A percentile compares a stretch with the other conserved stretches of the same genome.
phyloP scores from a whole-genome alignment of 2,329 filamentous ascomycete genomes.

The Furcasterigmium furcatum region DNA sequence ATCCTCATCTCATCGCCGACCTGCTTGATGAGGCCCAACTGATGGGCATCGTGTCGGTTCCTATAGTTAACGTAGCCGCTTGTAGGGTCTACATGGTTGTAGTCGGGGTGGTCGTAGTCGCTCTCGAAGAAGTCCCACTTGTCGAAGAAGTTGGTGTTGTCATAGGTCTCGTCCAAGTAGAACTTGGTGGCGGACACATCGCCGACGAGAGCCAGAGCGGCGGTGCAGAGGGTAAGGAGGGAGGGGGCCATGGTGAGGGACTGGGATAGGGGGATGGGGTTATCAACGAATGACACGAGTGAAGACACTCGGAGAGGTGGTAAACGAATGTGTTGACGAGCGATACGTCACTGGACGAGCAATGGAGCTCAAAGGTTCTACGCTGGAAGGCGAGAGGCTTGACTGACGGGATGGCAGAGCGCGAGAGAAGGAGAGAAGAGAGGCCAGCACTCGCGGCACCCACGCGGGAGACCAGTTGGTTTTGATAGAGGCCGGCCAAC shows the following conservation, averaged over 20 bases:
- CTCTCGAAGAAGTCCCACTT: constrained; percentile 40
- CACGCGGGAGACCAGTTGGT: not conserved
- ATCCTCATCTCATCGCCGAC: constrained; percentile 31
- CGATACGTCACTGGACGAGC: constrained; percentile 40
- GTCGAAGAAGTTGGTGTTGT: constrained; percentile 40
- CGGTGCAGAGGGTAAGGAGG: constrained; percentile 33
- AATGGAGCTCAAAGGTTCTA: constrained; percentile 21
- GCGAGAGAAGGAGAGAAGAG: constrained; percentile 3
- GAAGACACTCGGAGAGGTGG: not conserved
- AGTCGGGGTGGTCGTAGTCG: constrained; percentile 11
- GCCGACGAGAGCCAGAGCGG: constrained; percentile 30
- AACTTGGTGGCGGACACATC: constrained; percentile 25
- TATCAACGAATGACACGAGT: not conserved
- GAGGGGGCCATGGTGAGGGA: constrained; percentile 36
- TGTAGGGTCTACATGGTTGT: constrained; percentile 51
- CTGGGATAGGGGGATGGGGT: constrained; percentile 11
- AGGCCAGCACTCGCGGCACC: not conserved
- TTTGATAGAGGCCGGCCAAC: not conserved
- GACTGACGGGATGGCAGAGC: constrained; percentile 8
- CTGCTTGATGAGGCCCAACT: constrained; percentile 28
- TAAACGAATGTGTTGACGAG: constrained; percentile 39
- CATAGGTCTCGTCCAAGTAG: constrained; percentile 37
- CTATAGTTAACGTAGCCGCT: constrained; percentile 60
- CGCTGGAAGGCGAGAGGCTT: constrained; percentile 13
- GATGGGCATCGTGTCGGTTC: constrained; percentile 26